Evolutionary conservation across 2,329 filamentous ascomycete genomes (phyloP).

Genomic region (Epichloe baconii): DNA sequence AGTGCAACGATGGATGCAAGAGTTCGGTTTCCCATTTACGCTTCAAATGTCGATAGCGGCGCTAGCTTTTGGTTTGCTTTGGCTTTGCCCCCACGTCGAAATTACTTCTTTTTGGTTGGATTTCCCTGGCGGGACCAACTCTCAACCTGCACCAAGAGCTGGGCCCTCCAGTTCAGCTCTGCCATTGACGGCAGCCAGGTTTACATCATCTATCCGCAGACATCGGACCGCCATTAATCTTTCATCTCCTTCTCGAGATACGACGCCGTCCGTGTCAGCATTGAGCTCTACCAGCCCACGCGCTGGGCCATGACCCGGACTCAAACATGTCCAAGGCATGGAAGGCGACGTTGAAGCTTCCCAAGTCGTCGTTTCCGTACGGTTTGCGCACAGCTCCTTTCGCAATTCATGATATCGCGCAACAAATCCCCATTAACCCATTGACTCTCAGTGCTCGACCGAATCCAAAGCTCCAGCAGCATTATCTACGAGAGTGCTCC

Average conservation of each 20-base stretch:
- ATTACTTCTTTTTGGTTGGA: neutral
- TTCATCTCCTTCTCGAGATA: too few species aligned
- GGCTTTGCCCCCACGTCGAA: neutral
- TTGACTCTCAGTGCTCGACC: conserved; percentile 34
- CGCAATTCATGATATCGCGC: neutral
- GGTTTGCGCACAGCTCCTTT: conserved; percentile 17
- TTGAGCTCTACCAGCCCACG: conserved; percentile 4
- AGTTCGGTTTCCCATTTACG: neutral
- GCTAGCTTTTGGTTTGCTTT: neutral
- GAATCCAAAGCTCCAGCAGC: conserved; percentile 32
- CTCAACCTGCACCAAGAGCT: too few species aligned
- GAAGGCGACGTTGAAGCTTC: conserved; percentile 63
- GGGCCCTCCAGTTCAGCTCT: too few species aligned
- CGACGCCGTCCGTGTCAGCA: neutral
- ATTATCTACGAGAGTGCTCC: conserved; percentile 63
- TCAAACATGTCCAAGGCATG: conserved; percentile 44
- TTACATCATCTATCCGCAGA: too few species aligned
- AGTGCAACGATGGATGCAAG: neutral
- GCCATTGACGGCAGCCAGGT: too few species aligned
- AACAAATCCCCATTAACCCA: conserved; percentile 1
- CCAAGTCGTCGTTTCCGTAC: conserved; percentile 61
- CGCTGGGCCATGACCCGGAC: conserved; percentile 15
- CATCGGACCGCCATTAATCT: too few species aligned
- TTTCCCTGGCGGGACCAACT: too few species aligned
- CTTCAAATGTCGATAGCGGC: neutral